Percentiles rank a stretch among this genome's conserved stretches.
These are phyloP conservation scores for Aspergillus novoparasiticus DNA, from an alignment of 2,329 filamentous ascomycete genomes.

Conservation along the genomic window DNA sequence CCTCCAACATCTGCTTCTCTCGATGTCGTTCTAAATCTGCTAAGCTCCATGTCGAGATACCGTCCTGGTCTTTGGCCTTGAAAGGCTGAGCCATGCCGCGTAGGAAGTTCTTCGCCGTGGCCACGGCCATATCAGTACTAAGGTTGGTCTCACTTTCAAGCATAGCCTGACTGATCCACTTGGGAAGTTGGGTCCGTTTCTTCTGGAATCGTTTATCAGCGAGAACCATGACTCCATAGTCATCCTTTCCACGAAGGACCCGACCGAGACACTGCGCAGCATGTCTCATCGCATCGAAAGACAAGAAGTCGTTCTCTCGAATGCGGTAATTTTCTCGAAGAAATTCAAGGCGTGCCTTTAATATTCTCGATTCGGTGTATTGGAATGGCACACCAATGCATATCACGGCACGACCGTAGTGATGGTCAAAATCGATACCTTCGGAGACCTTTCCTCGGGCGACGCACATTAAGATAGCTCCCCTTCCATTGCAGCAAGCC, in stretches of 20 bases:
- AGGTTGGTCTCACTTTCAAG: constrained; percentile 84
- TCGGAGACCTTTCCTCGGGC: constrained; percentile 96
- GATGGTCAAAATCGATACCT: constrained; percentile 98
- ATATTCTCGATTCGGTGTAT: constrained; percentile 95
- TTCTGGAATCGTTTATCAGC: constrained; percentile 92
- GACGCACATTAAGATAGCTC: constrained; percentile 90
- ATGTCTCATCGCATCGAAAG: constrained; percentile 99
- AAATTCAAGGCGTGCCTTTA: constrained; percentile 94
- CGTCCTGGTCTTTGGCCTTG: constrained; percentile 78
- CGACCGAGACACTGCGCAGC: constrained; percentile 94
- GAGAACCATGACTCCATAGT: constrained; percentile 99
- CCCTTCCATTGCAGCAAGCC: constrained; percentile 94
- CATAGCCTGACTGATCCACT: constrained; percentile 93
- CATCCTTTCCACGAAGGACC: constrained; percentile 92
- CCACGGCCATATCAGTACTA: constrained; percentile 93
- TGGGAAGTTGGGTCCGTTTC: constrained; percentile 86
- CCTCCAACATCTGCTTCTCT: constrained; percentile 69
- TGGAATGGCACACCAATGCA: constrained; percentile 98
- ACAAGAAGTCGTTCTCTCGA: constrained; percentile 94
- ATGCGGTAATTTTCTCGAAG: constrained; percentile 97
- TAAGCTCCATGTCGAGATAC: constrained; percentile 88
- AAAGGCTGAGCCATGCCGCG: constrained; percentile 92
- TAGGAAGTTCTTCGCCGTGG: constrained; percentile 84
- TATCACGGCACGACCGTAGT: constrained; percentile 92
- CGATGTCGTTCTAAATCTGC: constrained; percentile 73